Base-by-base conservation (phyloP, 768 basidiomycete species). In the Daedaleopsis nitida region DNA sequence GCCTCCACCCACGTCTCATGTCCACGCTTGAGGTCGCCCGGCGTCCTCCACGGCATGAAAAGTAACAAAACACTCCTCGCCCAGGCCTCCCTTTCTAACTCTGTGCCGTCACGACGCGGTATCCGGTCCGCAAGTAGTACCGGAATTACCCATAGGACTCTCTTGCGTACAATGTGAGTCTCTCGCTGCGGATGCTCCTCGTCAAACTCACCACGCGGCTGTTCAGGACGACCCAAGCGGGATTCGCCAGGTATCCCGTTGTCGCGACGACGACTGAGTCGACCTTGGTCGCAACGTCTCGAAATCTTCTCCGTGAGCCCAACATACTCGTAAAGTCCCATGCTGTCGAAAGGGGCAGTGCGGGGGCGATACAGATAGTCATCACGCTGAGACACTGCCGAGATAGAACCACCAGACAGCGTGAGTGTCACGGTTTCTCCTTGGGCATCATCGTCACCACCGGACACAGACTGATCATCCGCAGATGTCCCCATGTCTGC, bases 61-160 rank as follows among this genome's bases (percentile, higher is more conserved):
- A 56, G n/a, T n/a, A 45, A 35, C 7, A 37, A 34, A 14, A 56
- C 37, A 23, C 32, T 56, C 7, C 55, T 43, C 4, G 43, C 24
- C 43, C 55, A 45, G 0, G 16, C 17, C 12, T 56, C 44, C 3
- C 16, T 3, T 10, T 58, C 56, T n/a, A 38, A 47, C 6, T 50
- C 38, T 1, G 14, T 32, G 11, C 52, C 9, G 38, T 64, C 63
- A 1, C 19, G 5, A 1, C 63, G 57, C 0, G 63, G 59, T 4
- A 64, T 17, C 2, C 34, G 47, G 5, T 52, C 42, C 10, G 59
- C 63, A 0, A 64, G n/a, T 5, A 62, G 16, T 9, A 66, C 63
- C 21, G 65, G 65, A 10, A 66, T 35, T 1, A 45, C 12, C 24
- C 52, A 52, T 7, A 2, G 24, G 1, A 19, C 21, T 1, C 62